Conservation (phyloP, 2,329 filamentous ascomycete species). For the Trichoderma breve region DNA sequence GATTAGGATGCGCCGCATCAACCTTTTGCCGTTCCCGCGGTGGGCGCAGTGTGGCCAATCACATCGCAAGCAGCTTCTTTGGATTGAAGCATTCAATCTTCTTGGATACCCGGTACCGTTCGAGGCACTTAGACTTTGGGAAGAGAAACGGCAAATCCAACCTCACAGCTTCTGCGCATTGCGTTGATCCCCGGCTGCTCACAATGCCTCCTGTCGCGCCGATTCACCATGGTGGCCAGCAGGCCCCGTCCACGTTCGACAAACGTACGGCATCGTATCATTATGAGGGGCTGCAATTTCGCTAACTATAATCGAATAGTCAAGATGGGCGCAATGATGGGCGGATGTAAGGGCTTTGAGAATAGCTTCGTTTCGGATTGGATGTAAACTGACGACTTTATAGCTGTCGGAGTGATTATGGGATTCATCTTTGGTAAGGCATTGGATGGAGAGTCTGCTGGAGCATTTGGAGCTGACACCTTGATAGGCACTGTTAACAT, state of each 20-base stretch:
- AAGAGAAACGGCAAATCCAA: constrained; percentile 1
- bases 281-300: constrained; percentile 16
- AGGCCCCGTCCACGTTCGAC: constrained; percentile 53
- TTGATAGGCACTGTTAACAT: constrained; percentile 81
- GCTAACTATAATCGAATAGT: constrained; percentile 30
- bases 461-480: constrained; percentile 2
- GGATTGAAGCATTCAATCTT: background rate
- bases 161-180: background rate
- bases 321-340: constrained; percentile 99
- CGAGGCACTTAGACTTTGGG: background rate
- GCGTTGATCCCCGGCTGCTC: background rate
- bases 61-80: constrained; percentile 24
- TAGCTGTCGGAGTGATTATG: constrained; percentile 93
- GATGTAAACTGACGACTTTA: constrained; percentile 31
- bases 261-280: constrained; percentile 44
- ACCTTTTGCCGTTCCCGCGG: constrained; percentile 28
- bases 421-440: constrained; percentile 90
- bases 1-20: constrained; percentile 25
- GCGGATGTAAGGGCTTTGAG: constrained; percentile 74
- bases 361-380: background rate
- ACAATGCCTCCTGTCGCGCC: constrained; percentile 44
- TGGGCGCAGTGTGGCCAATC: constrained; percentile 28
- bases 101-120: background rate
- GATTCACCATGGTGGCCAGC: constrained; percentile 39
- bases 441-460: background rate